phyloP scores from a whole-genome alignment of 768 basidiomycete species.

The Leccinum broughii region DNA sequence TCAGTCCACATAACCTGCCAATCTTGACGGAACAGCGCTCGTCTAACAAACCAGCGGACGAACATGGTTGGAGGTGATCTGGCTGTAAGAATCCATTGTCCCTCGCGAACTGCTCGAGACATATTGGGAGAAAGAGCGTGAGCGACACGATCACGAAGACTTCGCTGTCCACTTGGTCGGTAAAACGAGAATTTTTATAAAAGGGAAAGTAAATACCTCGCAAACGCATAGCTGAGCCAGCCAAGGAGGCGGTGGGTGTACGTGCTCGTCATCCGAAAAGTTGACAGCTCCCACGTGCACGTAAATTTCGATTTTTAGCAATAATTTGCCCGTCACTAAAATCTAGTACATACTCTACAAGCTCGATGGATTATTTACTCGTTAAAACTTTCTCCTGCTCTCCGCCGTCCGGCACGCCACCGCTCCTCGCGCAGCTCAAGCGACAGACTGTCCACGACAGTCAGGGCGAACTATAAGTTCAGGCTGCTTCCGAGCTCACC shows the following conservation, averaged over 20 bases:
- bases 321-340: too few relatives aligned
- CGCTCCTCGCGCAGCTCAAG: too few relatives aligned
- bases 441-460: too few relatives aligned
- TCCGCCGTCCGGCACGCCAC: too few relatives aligned
- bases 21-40: constrained; percentile 77
- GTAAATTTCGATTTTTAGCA: neutral
- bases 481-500: too few relatives aligned
- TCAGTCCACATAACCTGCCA: constrained; percentile 28
- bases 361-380: too few relatives aligned
- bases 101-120: constrained; percentile 84
- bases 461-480: too few relatives aligned
- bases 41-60: constrained; percentile 31
- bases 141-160: constrained; percentile 81
- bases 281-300: neutral
- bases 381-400: too few relatives aligned
- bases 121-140: constrained; percentile 81
- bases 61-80: constrained; percentile 63
- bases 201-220: too few relatives aligned
- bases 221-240: constrained; percentile 73
- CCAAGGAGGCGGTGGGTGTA: constrained; percentile 50
- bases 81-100: constrained; percentile 84
- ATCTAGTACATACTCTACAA: too few relatives aligned
- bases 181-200: neutral
- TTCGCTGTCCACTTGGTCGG: constrained; percentile 45
- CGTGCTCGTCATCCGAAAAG: neutral